Conservation (phyloP, 306 rosid genomes). For the Rosa chinensis region DNA sequence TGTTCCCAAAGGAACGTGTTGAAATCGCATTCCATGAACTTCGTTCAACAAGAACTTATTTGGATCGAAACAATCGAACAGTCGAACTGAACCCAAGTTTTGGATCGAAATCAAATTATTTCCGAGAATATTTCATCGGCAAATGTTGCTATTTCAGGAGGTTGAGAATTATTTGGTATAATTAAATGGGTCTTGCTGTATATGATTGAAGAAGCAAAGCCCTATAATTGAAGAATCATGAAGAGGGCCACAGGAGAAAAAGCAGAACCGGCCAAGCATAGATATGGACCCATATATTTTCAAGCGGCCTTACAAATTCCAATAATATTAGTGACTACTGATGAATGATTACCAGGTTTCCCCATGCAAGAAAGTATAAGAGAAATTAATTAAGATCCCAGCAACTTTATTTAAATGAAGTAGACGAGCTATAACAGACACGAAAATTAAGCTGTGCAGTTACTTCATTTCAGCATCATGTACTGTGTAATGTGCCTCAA, state of each 20-base stretch:
- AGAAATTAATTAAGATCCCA: not conserved
- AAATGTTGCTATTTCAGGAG: not conserved
- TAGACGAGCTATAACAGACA: not conserved
- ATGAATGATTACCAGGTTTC: not conserved
- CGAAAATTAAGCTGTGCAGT: not conserved
- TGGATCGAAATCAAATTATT: not conserved
- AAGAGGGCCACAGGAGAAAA: not conserved
- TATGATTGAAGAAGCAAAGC: not conserved
- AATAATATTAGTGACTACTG: not conserved
- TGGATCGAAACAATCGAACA: not conserved
- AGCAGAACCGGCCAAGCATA: not conserved
- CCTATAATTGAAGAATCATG: not conserved
- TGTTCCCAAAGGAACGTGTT: not conserved
- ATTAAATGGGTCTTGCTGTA: not conserved
- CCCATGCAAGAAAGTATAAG: not conserved
- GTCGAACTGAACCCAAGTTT: not conserved
- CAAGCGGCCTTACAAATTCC: not conserved
- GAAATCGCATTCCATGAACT: not conserved
- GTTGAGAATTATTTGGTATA: not conserved
- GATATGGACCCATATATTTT: not conserved
- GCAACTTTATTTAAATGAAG: not conserved
- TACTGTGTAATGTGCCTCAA: not conserved
- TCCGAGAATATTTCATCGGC: not conserved
- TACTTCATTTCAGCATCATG: not conserved
- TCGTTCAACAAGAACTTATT: not conserved